Evolutionary conservation across 2,329 filamentous ascomycete species (phyloP).

Genomic region (Apiospora arundinis): DNA sequence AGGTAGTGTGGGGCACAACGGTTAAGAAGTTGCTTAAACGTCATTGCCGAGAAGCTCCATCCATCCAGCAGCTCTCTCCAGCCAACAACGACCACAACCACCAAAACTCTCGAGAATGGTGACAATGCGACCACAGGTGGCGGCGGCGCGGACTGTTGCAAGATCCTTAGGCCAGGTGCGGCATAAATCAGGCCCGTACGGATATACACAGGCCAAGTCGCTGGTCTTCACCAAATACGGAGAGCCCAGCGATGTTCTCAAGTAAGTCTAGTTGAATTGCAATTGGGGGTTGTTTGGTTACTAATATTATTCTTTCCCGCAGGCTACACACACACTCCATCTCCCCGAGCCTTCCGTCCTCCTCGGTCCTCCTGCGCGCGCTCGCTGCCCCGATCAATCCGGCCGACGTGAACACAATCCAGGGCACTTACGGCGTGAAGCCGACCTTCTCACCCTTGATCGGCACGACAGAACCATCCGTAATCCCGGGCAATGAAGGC

Average conservation of each 20-base stretch:
- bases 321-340: constrained; percentile 79
- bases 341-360: constrained; percentile 71
- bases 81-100: no score
- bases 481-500: constrained; percentile 88
- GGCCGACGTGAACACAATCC: constrained; percentile 96
- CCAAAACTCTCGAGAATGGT: background rate
- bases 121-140: constrained; percentile 11
- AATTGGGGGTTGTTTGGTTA: background rate
- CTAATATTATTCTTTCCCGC: constrained; percentile 19
- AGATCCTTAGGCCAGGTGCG: constrained; percentile 42
- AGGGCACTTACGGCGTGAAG: constrained; percentile 92
- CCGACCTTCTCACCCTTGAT: constrained; percentile 78
- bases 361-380: constrained; percentile 77
- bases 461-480: constrained; percentile 77
- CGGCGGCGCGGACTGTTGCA: background rate
- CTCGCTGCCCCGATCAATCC: constrained; percentile 95
- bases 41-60: constrained; percentile 25
- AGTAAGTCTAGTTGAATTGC: constrained; percentile 45
- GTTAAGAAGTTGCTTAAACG: constrained; percentile 10
- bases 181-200: constrained; percentile 69
- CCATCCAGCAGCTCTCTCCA: constrained; percentile 10
- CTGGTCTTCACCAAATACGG: constrained; percentile 78
- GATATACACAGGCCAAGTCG: constrained; percentile 86
- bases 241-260: constrained; percentile 74
- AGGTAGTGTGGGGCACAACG: no score